Conservation (phyloP, 441 rosid genomes). For the Gossypium schwendimanii region DNA sequence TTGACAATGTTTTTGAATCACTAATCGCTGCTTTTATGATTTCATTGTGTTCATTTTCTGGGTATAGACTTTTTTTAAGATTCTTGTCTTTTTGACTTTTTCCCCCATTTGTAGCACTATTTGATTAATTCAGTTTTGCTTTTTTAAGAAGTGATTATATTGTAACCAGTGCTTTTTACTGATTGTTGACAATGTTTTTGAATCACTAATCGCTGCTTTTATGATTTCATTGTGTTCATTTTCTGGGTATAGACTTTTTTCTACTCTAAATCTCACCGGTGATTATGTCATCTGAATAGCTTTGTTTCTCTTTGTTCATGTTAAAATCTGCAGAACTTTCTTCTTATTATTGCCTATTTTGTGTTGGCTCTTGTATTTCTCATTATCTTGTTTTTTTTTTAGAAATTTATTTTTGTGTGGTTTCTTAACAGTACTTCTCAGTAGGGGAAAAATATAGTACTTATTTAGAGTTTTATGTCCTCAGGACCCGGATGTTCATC, state of each 20-base stretch:
- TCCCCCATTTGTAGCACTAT: background rate
- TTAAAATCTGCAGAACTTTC: background rate
- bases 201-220: background rate
- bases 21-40: too few species aligned
- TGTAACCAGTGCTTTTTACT: background rate
- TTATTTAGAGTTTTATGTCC: slow-evolving; percentile 4
- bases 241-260: background rate
- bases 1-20: too few species aligned
- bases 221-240: background rate
- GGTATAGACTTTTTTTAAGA: too few species aligned
- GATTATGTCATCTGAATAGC: background rate
- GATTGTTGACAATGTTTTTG: background rate
- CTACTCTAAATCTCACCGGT: background rate
- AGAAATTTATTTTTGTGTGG: background rate
- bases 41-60: too few species aligned
- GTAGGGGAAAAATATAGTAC: background rate
- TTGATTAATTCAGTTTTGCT: background rate
- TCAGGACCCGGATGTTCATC: slow-evolving; percentile 97
- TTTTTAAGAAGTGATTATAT: background rate
- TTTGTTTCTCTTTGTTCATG: background rate
- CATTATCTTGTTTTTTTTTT: background rate
- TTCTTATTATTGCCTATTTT: background rate
- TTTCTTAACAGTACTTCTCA: background rate
- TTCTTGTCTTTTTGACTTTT: slow-evolving; percentile 1
- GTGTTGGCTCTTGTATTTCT: background rate